These are phyloP conservation scores for Parsonsia alboflavescens DNA, from an alignment of 257 asterid species.

Conservation along the genomic window DNA sequence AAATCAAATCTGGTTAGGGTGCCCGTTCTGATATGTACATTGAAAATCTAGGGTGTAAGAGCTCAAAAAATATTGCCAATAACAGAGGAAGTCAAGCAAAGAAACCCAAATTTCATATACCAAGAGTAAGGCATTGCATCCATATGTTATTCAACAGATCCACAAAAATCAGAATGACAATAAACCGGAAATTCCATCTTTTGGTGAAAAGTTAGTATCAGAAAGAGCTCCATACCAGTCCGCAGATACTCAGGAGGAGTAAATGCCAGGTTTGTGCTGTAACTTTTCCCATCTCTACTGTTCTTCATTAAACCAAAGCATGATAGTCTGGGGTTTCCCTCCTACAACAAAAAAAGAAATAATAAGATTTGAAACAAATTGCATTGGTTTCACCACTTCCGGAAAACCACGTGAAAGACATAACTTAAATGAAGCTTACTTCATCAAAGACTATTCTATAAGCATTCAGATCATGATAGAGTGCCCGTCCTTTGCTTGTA, in stretches of 20 bases:
- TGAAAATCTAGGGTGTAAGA: not conserved
- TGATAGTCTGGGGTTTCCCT: constrained; percentile 56
- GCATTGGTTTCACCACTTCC: not conserved
- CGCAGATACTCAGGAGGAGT: constrained; percentile 70
- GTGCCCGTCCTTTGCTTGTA: constrained; percentile 79
- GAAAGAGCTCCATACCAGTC: constrained; percentile 36
- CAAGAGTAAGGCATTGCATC: not conserved
- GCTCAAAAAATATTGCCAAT: not conserved
- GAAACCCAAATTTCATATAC: not conserved
- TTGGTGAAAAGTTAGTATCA: not conserved
- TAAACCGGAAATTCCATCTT: not conserved
- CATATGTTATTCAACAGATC: not conserved
- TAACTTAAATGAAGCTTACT: constrained; percentile 37
- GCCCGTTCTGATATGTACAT: not conserved
- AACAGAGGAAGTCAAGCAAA: too few species aligned
- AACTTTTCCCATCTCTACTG: constrained; percentile 72
- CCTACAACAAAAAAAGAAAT: constrained; percentile 23
- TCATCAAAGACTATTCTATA: constrained; percentile 87
- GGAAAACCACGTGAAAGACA: not conserved
- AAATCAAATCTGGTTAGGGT: not conserved
- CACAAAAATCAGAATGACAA: not conserved
- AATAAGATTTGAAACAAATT: not conserved
- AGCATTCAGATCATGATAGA: constrained; percentile 97
- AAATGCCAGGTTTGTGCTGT: constrained; percentile 67
- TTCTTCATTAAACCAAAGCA: constrained; percentile 73